These are phyloP conservation scores for Thelonectria discophora DNA, from an alignment of 2,329 filamentous ascomycete genomes.

Conservation along the genomic window DNA sequence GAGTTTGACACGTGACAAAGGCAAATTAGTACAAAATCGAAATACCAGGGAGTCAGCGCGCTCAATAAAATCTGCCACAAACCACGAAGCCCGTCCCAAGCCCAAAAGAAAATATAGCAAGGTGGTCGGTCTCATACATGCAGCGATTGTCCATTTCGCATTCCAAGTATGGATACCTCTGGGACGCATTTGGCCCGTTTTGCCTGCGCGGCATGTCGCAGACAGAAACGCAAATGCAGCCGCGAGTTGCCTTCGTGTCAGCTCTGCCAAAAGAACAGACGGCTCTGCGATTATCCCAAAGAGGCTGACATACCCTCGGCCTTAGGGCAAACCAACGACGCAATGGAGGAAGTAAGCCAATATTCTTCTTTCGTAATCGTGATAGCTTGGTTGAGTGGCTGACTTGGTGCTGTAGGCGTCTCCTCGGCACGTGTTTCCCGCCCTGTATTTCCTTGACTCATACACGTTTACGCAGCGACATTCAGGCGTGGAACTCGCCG, in stretches of 20 bases:
- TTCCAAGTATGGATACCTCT: too few species aligned
- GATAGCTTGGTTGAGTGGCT: background rate
- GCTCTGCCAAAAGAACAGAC: constrained; percentile 12
- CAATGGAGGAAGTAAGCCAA: background rate
- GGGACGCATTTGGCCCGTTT: background rate
- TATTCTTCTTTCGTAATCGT: background rate
- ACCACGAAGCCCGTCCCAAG: too few species aligned
- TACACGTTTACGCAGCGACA: constrained; percentile 10
- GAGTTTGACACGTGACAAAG: too few species aligned
- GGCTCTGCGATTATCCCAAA: constrained; percentile 15
- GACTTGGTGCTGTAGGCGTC: too few species aligned
- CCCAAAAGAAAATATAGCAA: too few species aligned
- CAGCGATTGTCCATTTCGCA: too few species aligned
- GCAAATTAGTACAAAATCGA: too few species aligned
- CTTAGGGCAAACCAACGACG: too few species aligned
- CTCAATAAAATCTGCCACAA: too few species aligned
- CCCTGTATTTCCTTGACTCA: constrained; percentile 22
- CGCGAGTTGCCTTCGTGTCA: constrained; percentile 20
- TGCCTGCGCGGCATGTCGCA: constrained; percentile 17
- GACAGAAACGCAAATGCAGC: constrained; percentile 22
- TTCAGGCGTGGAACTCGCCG: background rate
- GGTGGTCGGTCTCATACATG: too few species aligned
- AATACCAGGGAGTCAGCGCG: too few species aligned
- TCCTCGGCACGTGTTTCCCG: background rate
- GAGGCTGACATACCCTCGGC: background rate